Conservation (phyloP, 495 filamentous ascomycete species). For the Pseudomonodictys pantanalensis region DNA sequence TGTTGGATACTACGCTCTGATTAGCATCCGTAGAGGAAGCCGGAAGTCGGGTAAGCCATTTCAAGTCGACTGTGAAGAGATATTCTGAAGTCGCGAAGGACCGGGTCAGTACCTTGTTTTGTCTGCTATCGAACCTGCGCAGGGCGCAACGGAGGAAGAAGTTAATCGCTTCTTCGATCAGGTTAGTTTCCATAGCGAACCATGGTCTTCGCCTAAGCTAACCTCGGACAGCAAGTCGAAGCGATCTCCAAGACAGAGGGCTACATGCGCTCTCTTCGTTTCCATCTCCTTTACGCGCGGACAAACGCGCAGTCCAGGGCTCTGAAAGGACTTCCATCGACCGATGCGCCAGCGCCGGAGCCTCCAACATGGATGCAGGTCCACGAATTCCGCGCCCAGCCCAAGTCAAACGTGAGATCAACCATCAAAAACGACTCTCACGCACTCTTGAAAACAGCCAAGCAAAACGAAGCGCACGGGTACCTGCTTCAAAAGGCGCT, state of each 20-base stretch:
- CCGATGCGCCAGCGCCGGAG: constrained; percentile 30
- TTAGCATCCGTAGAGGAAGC: constrained; percentile 24
- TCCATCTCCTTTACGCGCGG: constrained; percentile 23
- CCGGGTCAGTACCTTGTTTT: constrained; percentile 20
- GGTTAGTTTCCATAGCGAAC: neutral
- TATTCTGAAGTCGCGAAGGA: constrained; percentile 1
- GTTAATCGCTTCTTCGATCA: constrained; percentile 32
- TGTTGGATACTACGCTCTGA: constrained; percentile 27
- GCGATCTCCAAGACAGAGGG: constrained; percentile 17
- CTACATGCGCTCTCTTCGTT: constrained; percentile 32
- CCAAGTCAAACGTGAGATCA: neutral
- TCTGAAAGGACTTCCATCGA: constrained; percentile 28
- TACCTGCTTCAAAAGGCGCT: constrained; percentile 22
- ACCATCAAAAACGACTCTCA: neutral
- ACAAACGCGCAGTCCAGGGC: constrained; percentile 28
- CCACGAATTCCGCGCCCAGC: constrained; percentile 25
- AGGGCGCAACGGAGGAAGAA: constrained; percentile 20
- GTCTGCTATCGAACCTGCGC: constrained; percentile 26
- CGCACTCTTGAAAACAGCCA: constrained; percentile 17
- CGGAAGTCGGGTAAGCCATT: constrained; percentile 17
- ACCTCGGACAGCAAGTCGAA: constrained; percentile 10
- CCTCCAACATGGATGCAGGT: constrained; percentile 26
- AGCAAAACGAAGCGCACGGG: constrained; percentile 20
- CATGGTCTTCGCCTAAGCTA: neutral
- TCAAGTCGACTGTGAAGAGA: neutral